Percentiles rank a stretch among this genome's conserved stretches.
These are phyloP conservation scores for Musa beccarii DNA, from an alignment of 176 grass and related monocot genomes.

Conservation along the genomic window DNA sequence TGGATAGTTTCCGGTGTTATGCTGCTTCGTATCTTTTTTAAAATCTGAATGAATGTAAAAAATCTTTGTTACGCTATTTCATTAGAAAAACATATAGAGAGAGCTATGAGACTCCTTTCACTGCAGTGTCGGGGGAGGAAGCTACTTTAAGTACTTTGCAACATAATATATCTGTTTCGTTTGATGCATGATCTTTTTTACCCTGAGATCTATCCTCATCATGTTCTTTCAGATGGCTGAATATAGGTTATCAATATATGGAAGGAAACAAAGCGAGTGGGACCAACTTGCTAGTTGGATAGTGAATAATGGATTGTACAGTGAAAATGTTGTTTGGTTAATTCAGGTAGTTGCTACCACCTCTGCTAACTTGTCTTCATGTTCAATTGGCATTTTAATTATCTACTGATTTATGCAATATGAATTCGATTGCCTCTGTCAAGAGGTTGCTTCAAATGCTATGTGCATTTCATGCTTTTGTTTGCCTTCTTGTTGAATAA, in stretches of 20 bases:
- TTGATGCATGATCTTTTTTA: not conserved
- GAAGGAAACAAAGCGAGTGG: slow-evolving; percentile 98
- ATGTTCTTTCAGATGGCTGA: slow-evolving; percentile 71
- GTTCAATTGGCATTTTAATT: not conserved
- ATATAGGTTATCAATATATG: slow-evolving; percentile 89
- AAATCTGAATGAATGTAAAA: too few species aligned
- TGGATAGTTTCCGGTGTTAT: too few species aligned
- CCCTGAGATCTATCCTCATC: not conserved
- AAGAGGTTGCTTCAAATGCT: not conserved
- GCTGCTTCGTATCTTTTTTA: too few species aligned
- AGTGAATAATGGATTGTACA: slow-evolving; percentile 89
- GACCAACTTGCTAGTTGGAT: slow-evolving; percentile 98
- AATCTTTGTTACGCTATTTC: too few species aligned
- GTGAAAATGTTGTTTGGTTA: slow-evolving; percentile 95
- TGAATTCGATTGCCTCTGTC: not conserved
- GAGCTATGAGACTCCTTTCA: too few species aligned
- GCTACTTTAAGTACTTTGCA: not conserved
- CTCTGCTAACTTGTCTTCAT: not conserved
- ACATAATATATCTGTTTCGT: not conserved
- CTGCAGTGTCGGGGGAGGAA: too few species aligned
- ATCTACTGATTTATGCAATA: too few species aligned
- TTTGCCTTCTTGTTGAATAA: too few species aligned
- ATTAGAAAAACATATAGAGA: too few species aligned
- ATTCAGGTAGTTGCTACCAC: slow-evolving; percentile 52
- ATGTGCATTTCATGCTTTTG: not conserved